These are phyloP conservation scores for Nakazawaea ambrosiae DNA, from an alignment of 805 yeast genomes.

Conservation along the genomic window DNA sequence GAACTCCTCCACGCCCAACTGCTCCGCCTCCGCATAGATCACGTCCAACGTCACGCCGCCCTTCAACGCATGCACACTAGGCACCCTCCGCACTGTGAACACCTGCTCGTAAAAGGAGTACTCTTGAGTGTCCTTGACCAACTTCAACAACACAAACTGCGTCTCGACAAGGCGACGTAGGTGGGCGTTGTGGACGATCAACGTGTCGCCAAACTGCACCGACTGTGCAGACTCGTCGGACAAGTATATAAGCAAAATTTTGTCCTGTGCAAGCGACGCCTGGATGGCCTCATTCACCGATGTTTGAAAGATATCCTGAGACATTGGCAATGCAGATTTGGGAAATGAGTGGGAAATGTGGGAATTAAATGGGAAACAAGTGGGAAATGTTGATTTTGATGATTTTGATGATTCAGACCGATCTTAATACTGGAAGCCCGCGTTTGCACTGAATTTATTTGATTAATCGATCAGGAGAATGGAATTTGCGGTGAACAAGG, in stretches of 20 bases:
- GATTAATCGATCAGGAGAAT: too few species aligned
- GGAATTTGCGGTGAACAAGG: too few species aligned
- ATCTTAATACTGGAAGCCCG: too few species aligned
- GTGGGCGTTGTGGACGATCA: constrained; percentile 15
- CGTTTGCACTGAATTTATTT: too few species aligned
- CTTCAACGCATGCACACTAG: constrained; percentile 50
- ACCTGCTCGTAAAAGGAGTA: constrained; percentile 44
- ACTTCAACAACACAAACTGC: constrained; percentile 33
- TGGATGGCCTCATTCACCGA: constrained; percentile 28
- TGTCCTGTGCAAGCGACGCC: constrained; percentile 26
- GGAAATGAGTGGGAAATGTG: too few species aligned
- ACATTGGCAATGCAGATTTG: too few species aligned
- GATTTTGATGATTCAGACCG: too few species aligned
- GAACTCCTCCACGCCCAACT: constrained; percentile 20
- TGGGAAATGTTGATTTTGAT: too few species aligned
- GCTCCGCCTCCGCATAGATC: constrained; percentile 24
- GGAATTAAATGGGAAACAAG: too few species aligned
- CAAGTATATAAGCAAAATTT: constrained; percentile 33
- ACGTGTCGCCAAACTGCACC: constrained; percentile 16
- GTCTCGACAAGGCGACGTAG: constrained; percentile 13
- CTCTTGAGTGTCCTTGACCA: constrained; percentile 34
- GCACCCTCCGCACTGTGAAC: constrained; percentile 44
- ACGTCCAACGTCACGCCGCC: constrained; percentile 39
- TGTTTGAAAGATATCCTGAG: constrained; percentile 3
- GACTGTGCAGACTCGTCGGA: constrained; percentile 20